phyloP scores from a whole-genome alignment of 176 grass and related monocot species.

The Oryza rufipogon region DNA sequence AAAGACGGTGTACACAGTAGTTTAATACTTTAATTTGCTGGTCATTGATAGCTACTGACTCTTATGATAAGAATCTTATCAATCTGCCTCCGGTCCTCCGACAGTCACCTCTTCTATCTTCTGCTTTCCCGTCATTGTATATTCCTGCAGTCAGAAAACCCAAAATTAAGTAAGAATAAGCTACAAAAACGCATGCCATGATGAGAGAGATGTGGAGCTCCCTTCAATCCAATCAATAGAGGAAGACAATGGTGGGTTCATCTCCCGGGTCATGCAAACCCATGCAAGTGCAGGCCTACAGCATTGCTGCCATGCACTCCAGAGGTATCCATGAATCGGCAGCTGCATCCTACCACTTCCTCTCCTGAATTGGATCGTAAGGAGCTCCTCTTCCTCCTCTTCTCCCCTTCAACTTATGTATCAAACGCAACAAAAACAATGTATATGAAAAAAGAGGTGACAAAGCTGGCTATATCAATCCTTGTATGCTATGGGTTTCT shows the following conservation, averaged over 20 bases:
- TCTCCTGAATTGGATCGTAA: conserved; percentile 74
- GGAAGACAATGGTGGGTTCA: conserved; percentile 60
- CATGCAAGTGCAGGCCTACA: conserved; percentile 50
- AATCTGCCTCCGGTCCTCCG: no score
- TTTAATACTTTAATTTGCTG: not conserved
- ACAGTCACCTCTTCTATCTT: no score
- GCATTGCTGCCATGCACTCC: conserved; percentile 20
- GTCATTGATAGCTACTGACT: not conserved
- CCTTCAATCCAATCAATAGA: conserved; percentile 90
- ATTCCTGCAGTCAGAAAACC: not conserved
- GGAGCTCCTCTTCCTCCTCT: conserved; percentile 53
- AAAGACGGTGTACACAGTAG: not conserved
- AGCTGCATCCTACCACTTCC: conserved; percentile 70
- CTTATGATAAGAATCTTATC: no score
- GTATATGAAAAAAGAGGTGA: not conserved
- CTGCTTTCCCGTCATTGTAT: not conserved
- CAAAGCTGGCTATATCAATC: not conserved
- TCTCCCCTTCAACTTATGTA: not conserved
- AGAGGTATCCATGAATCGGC: conserved; percentile 82
- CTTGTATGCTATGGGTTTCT: not conserved
- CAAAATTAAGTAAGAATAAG: not conserved
- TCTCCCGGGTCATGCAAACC: conserved; percentile 80
- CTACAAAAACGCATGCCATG: not conserved
- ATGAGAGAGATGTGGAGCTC: conserved; percentile 43
- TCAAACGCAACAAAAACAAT: not conserved